phyloP scores from a whole-genome alignment of 176 grass and related monocot genomes.

The Aegilops umbellulata region DNA sequence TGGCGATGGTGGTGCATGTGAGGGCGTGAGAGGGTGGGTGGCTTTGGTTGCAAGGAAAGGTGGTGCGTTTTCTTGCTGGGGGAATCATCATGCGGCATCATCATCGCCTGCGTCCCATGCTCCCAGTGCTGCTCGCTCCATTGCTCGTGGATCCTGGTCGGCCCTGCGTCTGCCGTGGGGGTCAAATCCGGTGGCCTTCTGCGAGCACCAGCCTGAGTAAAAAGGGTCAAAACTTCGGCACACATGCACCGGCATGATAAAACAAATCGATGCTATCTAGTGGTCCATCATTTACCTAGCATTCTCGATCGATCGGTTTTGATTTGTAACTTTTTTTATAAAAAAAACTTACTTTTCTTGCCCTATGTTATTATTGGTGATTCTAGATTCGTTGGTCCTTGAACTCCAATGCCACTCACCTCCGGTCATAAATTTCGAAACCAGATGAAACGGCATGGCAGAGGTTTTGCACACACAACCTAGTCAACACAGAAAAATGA shows the following conservation, averaged over 20 bases:
- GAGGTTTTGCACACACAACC: no score
- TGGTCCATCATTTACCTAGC: no score
- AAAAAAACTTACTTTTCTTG: no score
- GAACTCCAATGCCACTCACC: no score
- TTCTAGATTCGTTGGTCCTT: no score
- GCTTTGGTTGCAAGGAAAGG: slow-evolving; percentile 91
- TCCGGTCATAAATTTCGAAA: no score
- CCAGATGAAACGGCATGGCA: no score
- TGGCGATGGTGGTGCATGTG: slow-evolving; percentile 32
- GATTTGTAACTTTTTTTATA: no score
- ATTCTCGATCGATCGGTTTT: no score
- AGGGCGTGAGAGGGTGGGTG: slow-evolving; percentile 7
- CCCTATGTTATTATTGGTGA: no score
- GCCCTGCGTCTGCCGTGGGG: not conserved
- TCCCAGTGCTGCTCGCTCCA: slow-evolving; percentile 4
- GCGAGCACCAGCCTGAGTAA: not conserved
- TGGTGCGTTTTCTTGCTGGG: slow-evolving; percentile 34
- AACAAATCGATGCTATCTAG: no score
- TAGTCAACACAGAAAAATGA: no score
- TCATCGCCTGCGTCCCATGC: slow-evolving; percentile 20
- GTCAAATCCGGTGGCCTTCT: slow-evolving; percentile 48
- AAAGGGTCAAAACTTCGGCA: not conserved
- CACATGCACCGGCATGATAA: not conserved
- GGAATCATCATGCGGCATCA: slow-evolving; percentile 59
- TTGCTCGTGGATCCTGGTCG: slow-evolving; percentile 2